These are phyloP conservation scores for Trichoderma sp. DNA, from an alignment of 2,329 filamentous ascomycete genomes.

Conservation along the genomic window DNA sequence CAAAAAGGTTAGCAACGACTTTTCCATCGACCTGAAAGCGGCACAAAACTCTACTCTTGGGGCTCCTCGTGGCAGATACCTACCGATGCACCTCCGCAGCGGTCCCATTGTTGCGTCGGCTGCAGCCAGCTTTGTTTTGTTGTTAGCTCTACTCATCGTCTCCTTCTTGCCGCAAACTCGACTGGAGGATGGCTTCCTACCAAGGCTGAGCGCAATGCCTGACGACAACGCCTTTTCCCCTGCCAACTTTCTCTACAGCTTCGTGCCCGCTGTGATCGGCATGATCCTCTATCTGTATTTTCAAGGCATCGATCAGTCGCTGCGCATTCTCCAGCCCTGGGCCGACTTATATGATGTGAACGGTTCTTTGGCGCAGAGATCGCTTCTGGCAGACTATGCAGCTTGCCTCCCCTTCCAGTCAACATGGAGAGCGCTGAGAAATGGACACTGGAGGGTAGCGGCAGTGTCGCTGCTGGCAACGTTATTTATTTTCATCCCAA, in stretches of 20 bases:
- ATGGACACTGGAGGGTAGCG: slow-evolving; percentile 69
- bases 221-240: slow-evolving; percentile 72
- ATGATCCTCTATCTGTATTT: slow-evolving; percentile 69
- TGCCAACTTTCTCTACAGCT: slow-evolving; percentile 85
- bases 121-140: slow-evolving; percentile 61
- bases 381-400: slow-evolving; percentile 72
- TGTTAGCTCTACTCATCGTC: slow-evolving; percentile 73
- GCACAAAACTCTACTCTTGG: slow-evolving; percentile 33
- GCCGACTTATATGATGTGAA: slow-evolving; percentile 60
- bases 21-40: slow-evolving; percentile 40
- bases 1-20: slow-evolving; percentile 40
- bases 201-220: slow-evolving; percentile 65
- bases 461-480: slow-evolving; percentile 62
- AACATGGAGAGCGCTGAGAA: slow-evolving; percentile 59
- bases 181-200: slow-evolving; percentile 71
- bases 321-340: slow-evolving; percentile 72
- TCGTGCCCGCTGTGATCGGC: slow-evolving; percentile 70
- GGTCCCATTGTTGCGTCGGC: slow-evolving; percentile 68
- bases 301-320: slow-evolving; percentile 66
- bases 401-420: slow-evolving; percentile 66
- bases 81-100: slow-evolving; percentile 77
- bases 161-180: slow-evolving; percentile 74
- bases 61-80: slow-evolving; percentile 58
- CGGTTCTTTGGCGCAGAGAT: slow-evolving; percentile 64
- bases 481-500: slow-evolving; percentile 64